Evolutionary conservation across 768 basidiomycete species (phyloP).

Genomic region (Lentinula sp.): DNA sequence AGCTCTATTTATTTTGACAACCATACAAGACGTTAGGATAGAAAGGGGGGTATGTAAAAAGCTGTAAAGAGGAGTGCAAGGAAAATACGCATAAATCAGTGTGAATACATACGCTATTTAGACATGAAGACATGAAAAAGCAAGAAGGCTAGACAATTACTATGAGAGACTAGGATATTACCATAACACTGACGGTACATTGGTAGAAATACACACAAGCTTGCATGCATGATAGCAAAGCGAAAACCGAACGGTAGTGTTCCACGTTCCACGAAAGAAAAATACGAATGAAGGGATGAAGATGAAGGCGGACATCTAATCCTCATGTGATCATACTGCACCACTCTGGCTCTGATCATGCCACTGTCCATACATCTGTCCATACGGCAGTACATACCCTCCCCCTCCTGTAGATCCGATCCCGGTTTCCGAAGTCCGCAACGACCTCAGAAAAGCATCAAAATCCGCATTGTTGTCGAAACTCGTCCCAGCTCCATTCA

Average conservation of each 20-base stretch:
- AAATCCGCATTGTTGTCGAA: background rate
- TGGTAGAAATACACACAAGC: background rate
- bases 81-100: background rate
- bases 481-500: background rate
- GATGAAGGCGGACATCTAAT: background rate
- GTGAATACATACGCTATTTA: background rate
- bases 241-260: background rate
- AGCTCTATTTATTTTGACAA: background rate
- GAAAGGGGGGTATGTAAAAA: background rate
- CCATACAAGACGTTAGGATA: background rate
- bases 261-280: background rate
- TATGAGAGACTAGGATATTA: background rate
- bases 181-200: no score
- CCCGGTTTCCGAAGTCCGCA: background rate
- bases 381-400: constrained; percentile 1
- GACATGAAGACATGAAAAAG: background rate
- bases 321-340: background rate
- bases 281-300: background rate
- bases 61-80: background rate
- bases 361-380: constrained; percentile 2
- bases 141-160: background rate
- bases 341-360: background rate
- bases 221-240: background rate
- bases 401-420: background rate
- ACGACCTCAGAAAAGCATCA: background rate